Evolutionary conservation across 441 rosid genomes (phyloP), one percentile per base, ranked within the genome.

Genomic region (Mallotus repandus): DNA sequence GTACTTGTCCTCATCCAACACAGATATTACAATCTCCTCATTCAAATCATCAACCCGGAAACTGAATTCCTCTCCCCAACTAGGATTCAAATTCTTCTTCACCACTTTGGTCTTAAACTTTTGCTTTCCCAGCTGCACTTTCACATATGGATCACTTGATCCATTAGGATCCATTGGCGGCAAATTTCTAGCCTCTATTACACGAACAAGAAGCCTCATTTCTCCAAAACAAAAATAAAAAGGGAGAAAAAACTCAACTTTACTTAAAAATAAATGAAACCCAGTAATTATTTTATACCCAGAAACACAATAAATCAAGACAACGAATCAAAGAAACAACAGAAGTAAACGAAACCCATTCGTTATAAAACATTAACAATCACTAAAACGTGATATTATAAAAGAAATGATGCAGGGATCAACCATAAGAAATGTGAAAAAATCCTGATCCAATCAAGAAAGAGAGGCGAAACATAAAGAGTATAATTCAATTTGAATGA

Each of bases 11-110:
- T 91, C 99, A n/a, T 93, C 97, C 68, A 91, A 79, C 50, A 96
- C 97, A 73, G 86, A 78, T 52, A 96, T 72, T 21, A 88, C 73
- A 68, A 96, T 92, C 76, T 91, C 97, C 18, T 91, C 98, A 6
- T 84, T 86, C 90, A 96, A 86, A 81, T 96, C 97, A 32, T 91
- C 99, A n/a, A 96, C 99, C 79, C 82, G 85, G 84, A 96, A 91
- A 76, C 88, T 75, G 76, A 91, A 93, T 65, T 91, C 99, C 74
- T 93, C 97, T 18, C 85, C 88, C 99, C 99, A 96, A 74, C 59
- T 87, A 50, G 99, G 99, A 78, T 84, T 93, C 83, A 96, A 82
- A 77, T 76, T 82, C 85, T 91, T 93, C 88, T 90, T 96, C 74
- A 91, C 89, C 69, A 90, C 99, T 82, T 89, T 91, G 73, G 98